Conservation (phyloP, 345 rosid genomes). For the Hevea brasiliensis region DNA sequence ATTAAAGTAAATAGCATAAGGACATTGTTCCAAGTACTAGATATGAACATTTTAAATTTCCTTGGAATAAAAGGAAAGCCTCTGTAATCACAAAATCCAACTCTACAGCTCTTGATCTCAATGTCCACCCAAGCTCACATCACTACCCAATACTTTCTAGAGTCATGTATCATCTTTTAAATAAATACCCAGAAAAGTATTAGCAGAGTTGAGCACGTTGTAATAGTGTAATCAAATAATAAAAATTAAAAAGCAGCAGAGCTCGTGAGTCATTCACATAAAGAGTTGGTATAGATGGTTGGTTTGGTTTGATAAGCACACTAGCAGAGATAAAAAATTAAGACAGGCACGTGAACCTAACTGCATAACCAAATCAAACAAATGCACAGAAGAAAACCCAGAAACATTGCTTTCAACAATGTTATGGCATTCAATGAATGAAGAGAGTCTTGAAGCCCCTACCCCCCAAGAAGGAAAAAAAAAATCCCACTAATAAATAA, state of each 20-base stretch:
- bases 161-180: background rate
- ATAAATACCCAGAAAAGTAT: background rate
- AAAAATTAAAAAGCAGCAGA: background rate
- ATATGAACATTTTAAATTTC: background rate
- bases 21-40: background rate
- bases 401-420: background rate
- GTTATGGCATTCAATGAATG: background rate
- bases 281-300: background rate
- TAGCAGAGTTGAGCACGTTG: background rate
- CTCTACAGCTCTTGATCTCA: background rate
- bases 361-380: background rate
- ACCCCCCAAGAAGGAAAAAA: no score
- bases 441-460: background rate
- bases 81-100: background rate
- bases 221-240: background rate
- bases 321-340: background rate
- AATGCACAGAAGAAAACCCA: background rate
- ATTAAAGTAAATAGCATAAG: slow-evolving; percentile 25
- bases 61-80: background rate
- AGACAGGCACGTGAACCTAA: background rate
- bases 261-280: background rate
- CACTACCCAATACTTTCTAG: background rate
- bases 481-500: no score
- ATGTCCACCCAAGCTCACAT: background rate
- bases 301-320: slow-evolving; percentile 1